Percentiles rank a stretch among this genome's conserved stretches.
These are phyloP conservation scores for Saururus chinensis DNA, from an alignment of 164 flowering plant genomes.

Conservation along the genomic window DNA sequence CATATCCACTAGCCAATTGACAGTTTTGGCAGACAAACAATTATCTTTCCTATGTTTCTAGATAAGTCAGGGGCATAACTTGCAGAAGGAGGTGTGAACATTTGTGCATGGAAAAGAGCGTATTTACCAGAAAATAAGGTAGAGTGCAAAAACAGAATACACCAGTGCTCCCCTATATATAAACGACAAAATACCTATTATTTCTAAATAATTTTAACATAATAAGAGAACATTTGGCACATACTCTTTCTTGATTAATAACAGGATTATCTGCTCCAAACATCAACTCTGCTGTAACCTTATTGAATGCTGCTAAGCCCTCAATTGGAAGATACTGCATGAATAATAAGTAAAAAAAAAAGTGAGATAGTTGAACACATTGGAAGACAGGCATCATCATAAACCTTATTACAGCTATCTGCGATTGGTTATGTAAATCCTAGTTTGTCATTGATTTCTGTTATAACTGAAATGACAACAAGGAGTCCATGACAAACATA, in stretches of 20 bases:
- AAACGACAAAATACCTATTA: neutral
- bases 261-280: constrained; percentile 81
- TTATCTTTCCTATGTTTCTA: neutral
- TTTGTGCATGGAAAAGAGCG: no score
- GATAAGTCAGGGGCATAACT: no score
- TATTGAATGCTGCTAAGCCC: constrained; percentile 95
- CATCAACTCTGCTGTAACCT: constrained; percentile 81
- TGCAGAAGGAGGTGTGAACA: no score
- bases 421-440: neutral
- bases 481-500: neutral
- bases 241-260: constrained; percentile 69
- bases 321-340: constrained; percentile 98
- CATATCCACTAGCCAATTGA: neutral
- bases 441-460: neutral
- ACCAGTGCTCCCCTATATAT: no score
- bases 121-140: no score
- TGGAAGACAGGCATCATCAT: no score
- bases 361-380: neutral
- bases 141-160: no score
- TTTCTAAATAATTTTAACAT: no score
- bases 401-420: neutral
- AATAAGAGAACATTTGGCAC: constrained; percentile 6
- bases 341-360: neutral
- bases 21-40: no score
- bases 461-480: neutral